Conservation (phyloP, 1,139 yeast genomes). For the Debaryomyces subglobosus region DNA sequence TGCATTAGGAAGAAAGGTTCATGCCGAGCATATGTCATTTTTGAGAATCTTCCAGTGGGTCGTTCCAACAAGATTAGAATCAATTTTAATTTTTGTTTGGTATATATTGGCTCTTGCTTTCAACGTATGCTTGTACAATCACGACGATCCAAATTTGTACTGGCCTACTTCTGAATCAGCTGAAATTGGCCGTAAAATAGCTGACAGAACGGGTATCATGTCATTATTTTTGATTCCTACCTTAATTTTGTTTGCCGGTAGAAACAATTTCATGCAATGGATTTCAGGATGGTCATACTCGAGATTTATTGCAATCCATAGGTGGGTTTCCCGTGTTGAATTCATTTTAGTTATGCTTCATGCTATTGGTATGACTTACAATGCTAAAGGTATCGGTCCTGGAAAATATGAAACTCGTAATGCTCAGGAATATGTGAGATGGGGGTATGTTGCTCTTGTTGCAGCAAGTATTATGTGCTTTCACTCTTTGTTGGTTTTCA, state of each 20-base stretch:
- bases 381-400: conserved; percentile 17
- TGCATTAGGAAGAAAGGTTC: conserved; percentile 46
- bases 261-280: conserved; percentile 68
- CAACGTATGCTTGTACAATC: conserved; percentile 42
- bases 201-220: conserved; percentile 62
- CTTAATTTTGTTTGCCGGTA: conserved; percentile 59
- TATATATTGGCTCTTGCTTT: conserved; percentile 52
- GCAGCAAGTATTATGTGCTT: conserved; percentile 43
- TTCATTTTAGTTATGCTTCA: conserved; percentile 52
- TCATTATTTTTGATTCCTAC: conserved; percentile 53
- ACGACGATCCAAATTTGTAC: conserved; percentile 36
- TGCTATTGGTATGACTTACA: conserved; percentile 47
- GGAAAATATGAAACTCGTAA: conserved; percentile 43
- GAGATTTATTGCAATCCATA: conserved; percentile 65
- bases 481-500: conserved; percentile 53
- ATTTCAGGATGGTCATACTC: conserved; percentile 68
- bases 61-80: conserved; percentile 69
- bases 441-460: conserved; percentile 58
- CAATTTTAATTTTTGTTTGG: conserved; percentile 52
- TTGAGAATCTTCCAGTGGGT: conserved; percentile 35
- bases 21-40: conserved; percentile 39
- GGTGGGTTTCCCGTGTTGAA: conserved; percentile 61
- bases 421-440: conserved; percentile 41
- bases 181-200: conserved; percentile 58
- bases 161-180: conserved; percentile 29